Evolutionary conservation across 2,329 filamentous ascomycete genomes (phyloP).

Genomic region (Nothophoma quercina): DNA sequence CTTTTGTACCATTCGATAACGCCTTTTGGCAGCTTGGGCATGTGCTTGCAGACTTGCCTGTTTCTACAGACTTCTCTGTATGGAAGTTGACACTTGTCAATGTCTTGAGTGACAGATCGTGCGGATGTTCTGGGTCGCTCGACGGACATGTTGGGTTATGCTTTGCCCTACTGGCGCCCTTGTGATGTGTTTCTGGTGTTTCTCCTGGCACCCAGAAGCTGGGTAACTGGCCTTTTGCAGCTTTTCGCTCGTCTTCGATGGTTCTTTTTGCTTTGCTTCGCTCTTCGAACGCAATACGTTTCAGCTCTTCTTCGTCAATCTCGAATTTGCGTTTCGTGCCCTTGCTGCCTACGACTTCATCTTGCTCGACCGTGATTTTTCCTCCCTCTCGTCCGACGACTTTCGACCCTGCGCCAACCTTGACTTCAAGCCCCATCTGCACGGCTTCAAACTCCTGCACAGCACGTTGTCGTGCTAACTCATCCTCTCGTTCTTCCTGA

Average conservation of each 20-base stretch:
- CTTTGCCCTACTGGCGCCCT: slow-evolving; percentile 61
- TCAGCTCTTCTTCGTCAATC: slow-evolving; percentile 78
- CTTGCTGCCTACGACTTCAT: slow-evolving; percentile 30
- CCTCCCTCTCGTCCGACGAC: slow-evolving; percentile 53
- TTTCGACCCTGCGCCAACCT: slow-evolving; percentile 45
- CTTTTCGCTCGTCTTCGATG: slow-evolving; percentile 73
- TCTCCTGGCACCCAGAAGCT: slow-evolving; percentile 94
- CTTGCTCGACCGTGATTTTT: slow-evolving; percentile 54
- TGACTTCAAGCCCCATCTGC: slow-evolving; percentile 69
- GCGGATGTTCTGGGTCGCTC: slow-evolving; percentile 68
- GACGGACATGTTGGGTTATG: slow-evolving; percentile 78
- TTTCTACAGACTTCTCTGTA: slow-evolving; percentile 68
- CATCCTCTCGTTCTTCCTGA: slow-evolving; percentile 66
- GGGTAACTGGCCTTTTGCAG: slow-evolving; percentile 72
- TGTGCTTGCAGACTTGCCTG: slow-evolving; percentile 59
- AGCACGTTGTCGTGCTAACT: slow-evolving; percentile 73
- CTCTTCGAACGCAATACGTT: slow-evolving; percentile 73
- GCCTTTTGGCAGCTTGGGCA: slow-evolving; percentile 89
- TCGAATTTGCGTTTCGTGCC: slow-evolving; percentile 80
- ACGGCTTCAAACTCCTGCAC: slow-evolving; percentile 84
- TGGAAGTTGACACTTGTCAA: slow-evolving; percentile 80
- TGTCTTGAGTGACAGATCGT: slow-evolving; percentile 78
- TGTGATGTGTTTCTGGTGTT: slow-evolving; percentile 68
- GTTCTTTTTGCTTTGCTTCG: slow-evolving; percentile 72
- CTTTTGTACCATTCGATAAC: slow-evolving; percentile 81